phyloP scores from a whole-genome alignment of 1,284 basidiomycete genomes.

The Sporisorium scitamineum region DNA sequence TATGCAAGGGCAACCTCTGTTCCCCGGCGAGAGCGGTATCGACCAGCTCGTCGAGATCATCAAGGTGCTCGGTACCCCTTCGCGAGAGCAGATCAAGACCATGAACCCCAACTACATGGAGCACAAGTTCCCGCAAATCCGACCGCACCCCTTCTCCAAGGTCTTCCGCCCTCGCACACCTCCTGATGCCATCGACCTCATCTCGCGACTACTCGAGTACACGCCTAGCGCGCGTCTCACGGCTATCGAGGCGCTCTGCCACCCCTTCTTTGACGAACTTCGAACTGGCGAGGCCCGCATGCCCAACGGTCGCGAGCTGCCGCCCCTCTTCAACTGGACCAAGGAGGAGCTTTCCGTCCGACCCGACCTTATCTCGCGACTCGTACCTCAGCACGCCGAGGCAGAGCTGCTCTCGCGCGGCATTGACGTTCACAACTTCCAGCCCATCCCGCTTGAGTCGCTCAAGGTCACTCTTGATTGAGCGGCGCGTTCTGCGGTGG shows the following conservation, averaged over 20 bases:
- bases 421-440: slow-evolving; percentile 88
- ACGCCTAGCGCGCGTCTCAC: slow-evolving; percentile 92
- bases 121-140: slow-evolving; percentile 99
- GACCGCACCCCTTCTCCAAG: slow-evolving; percentile 78
- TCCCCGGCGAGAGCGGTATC: slow-evolving; percentile 98
- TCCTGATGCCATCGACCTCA: slow-evolving; percentile 94
- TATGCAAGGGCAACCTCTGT: slow-evolving; percentile 98
- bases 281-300: slow-evolving; percentile 82
- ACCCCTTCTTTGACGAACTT: slow-evolving; percentile 98
- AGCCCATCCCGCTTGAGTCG: slow-evolving; percentile 69
- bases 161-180: slow-evolving; percentile 98
- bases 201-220: slow-evolving; percentile 94
- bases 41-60: slow-evolving; percentile 99
- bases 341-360: slow-evolving; percentile 95
- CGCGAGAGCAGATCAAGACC: slow-evolving; percentile 99
- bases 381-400: slow-evolving; percentile 91
- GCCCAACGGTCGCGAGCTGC: slow-evolving; percentile 97
- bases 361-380: slow-evolving; percentile 89
- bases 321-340: slow-evolving; percentile 93
- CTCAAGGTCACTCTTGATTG: slow-evolving; percentile 69
- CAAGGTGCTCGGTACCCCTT: slow-evolving; percentile 98
- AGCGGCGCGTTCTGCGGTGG: slow-evolving; percentile 8
- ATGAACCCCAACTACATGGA: slow-evolving; percentile 99
- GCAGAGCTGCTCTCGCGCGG: slow-evolving; percentile 84
- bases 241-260: slow-evolving; percentile 83